Percentiles rank a stretch among this genome's conserved stretches.
Conservation (phyloP, 352 stramenopile species). For the Globisporangium apiculatum region DNA sequence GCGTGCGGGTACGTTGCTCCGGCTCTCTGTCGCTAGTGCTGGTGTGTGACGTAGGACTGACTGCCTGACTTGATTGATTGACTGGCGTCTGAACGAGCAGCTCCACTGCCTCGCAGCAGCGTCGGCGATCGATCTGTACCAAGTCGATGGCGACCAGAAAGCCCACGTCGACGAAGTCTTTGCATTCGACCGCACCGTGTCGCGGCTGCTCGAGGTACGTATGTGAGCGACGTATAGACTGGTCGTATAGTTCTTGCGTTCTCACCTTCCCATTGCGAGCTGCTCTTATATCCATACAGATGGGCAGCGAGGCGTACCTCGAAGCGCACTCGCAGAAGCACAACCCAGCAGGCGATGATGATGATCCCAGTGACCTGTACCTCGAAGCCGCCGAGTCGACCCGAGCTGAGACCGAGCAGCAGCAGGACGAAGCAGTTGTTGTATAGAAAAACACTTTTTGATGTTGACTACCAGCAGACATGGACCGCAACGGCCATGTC, state of each 20-base stretch:
- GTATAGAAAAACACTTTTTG: not conserved
- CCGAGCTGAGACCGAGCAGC: not conserved
- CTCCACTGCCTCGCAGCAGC: constrained; percentile 68
- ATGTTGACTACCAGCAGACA: not conserved
- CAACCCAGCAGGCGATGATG: not conserved
- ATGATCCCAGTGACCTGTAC: constrained; percentile 15
- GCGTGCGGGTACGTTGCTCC: constrained; percentile 41
- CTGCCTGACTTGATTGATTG: not conserved
- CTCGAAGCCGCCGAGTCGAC: constrained; percentile 14
- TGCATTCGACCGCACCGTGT: constrained; percentile 84
- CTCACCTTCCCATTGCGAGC: not conserved
- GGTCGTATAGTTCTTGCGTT: not conserved
- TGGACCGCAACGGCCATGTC: too few relatives aligned
- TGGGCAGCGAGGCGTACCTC: constrained; percentile 71
- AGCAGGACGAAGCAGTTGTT: constrained; percentile 2
- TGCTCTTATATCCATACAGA: constrained; percentile 17
- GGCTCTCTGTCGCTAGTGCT: constrained; percentile 1
- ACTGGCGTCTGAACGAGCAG: constrained; percentile 16
- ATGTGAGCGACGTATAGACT: not conserved
- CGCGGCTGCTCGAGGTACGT: constrained; percentile 72
- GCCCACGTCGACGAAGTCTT: constrained; percentile 73
- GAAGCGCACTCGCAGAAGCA: constrained; percentile 38
- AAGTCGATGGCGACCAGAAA: constrained; percentile 49
- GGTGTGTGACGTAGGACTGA: not conserved
- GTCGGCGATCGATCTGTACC: constrained; percentile 52